Conservation (phyloP, 139 green algal genomes). For the Chlorella sp. region DNA sequence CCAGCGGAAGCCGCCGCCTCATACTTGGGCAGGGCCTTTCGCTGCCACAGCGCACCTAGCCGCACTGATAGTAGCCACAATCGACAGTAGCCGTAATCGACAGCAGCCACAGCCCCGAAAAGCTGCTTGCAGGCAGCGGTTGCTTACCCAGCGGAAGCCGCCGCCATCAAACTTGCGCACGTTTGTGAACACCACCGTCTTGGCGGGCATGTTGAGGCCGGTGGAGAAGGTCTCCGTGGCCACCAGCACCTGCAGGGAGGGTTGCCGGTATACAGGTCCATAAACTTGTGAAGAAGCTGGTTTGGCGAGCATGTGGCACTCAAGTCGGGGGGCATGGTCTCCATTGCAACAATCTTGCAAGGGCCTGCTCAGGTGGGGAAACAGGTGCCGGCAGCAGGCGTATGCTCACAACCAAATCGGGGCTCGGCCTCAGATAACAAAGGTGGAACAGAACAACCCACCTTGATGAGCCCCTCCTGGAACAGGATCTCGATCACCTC, state of each 20-base stretch:
- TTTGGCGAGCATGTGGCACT: too few relatives aligned
- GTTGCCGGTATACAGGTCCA: too few relatives aligned
- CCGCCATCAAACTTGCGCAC: constrained; percentile 82
- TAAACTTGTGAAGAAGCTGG: too few relatives aligned
- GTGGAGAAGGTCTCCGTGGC: constrained; percentile 91
- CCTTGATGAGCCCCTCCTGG: constrained; percentile 79
- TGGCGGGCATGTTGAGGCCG: constrained; percentile 89
- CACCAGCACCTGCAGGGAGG: constrained; percentile 66
- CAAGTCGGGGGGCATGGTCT: too few relatives aligned
- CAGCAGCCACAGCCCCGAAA: too few relatives aligned
- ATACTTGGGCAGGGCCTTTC: too few relatives aligned
- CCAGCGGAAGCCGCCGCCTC: neutral
- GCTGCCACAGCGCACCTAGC: too few relatives aligned
- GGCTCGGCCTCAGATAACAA: too few relatives aligned
- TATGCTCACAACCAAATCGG: too few relatives aligned
- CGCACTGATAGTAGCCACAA: too few relatives aligned
- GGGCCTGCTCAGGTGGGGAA: neutral
- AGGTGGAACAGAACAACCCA: neutral
- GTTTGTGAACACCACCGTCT: constrained; percentile 81
- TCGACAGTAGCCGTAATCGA: too few relatives aligned
- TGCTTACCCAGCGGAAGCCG: constrained; percentile 48
- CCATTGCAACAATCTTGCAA: neutral
- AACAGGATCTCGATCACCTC: constrained; percentile 89
- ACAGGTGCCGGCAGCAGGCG: neutral
- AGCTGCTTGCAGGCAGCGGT: too few relatives aligned